Percentiles rank a stretch among this genome's conserved stretches.
phyloP scores from a whole-genome alignment of 371 early-diverging fungal species.

The Blakeslea trispora region DNA sequence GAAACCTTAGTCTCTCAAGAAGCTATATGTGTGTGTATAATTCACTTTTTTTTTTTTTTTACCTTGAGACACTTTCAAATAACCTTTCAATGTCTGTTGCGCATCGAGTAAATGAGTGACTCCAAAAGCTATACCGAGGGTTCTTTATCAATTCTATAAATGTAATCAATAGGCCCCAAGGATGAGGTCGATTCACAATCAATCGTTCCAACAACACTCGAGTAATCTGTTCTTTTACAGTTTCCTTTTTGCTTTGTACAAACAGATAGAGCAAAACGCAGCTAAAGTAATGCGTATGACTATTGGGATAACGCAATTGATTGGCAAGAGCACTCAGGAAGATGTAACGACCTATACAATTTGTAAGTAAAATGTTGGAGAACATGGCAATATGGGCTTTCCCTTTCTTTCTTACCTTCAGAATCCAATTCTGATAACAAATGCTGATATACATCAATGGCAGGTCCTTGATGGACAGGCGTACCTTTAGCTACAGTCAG shows the following conservation, averaged over 20 bases:
- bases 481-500: conserved; percentile 66
- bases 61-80: conserved; percentile 73
- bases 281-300: conserved; percentile 94
- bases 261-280: conserved; percentile 82
- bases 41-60: no score
- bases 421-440: conserved; percentile 76
- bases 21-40: no score
- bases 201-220: conserved; percentile 92
- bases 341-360: conserved; percentile 65
- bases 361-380: no score
- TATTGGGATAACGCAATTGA: conserved; percentile 96
- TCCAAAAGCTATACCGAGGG: conserved; percentile 88
- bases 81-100: conserved; percentile 73
- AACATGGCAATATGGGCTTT: no score
- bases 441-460: conserved; percentile 85
- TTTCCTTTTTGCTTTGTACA: conserved; percentile 76
- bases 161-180: conserved; percentile 95
- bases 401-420: no score
- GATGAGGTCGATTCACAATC: conserved; percentile 97
- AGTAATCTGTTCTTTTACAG: conserved; percentile 92
- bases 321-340: conserved; percentile 93
- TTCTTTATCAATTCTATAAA: conserved; percentile 96
- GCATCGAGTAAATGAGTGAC: conserved; percentile 72
- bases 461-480: conserved; percentile 69
- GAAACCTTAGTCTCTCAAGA: no score